Evolutionary conservation across 176 grass and related monocot species (phyloP).

Genomic region (Oryza officinalis): DNA sequence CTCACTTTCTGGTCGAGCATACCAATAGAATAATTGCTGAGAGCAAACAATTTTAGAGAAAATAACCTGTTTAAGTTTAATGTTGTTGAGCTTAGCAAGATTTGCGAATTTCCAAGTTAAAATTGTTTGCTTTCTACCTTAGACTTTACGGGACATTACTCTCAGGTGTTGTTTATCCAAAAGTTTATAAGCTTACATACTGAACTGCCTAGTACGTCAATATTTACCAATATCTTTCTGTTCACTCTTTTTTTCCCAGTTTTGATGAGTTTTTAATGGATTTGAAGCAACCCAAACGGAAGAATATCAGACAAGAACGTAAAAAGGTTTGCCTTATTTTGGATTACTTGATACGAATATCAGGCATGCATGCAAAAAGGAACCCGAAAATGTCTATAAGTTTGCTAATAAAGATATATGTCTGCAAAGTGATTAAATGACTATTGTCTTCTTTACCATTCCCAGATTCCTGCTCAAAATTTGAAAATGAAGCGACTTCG

Average conservation of each 20-base stretch:
- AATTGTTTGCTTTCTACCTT: background rate
- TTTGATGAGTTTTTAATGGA: constrained; percentile 99
- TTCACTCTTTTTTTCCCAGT: constrained; percentile 38
- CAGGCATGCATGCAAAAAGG: background rate
- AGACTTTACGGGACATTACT: background rate
- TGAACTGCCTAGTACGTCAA: constrained; percentile 14
- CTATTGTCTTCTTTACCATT: constrained; percentile 2
- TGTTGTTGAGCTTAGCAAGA: constrained; percentile 1
- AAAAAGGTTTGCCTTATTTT: constrained; percentile 76
- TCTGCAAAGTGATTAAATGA: constrained; percentile 27
- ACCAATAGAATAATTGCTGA: constrained; percentile 19
- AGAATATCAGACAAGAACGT: constrained; percentile 89
- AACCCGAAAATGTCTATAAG: background rate
- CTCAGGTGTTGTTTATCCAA: constrained; percentile 7
- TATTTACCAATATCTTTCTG: constrained; percentile 35
- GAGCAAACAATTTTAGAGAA: constrained; percentile 3
- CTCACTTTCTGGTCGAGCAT: background rate
- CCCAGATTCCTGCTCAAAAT: constrained; percentile 78
- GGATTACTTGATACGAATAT: constrained; percentile 13
- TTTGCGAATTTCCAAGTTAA: background rate
- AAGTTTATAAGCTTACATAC: constrained; percentile 9
- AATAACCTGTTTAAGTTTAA: background rate
- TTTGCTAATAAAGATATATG: background rate
- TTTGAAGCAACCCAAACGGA: constrained; percentile 88
- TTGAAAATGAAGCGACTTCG: constrained; percentile 89